A percentile compares a stretch with the other conserved stretches of the same genome.
Evolutionary conservation across 2,329 filamentous ascomycete species (phyloP).

Genomic region (Oidium heveae): DNA sequence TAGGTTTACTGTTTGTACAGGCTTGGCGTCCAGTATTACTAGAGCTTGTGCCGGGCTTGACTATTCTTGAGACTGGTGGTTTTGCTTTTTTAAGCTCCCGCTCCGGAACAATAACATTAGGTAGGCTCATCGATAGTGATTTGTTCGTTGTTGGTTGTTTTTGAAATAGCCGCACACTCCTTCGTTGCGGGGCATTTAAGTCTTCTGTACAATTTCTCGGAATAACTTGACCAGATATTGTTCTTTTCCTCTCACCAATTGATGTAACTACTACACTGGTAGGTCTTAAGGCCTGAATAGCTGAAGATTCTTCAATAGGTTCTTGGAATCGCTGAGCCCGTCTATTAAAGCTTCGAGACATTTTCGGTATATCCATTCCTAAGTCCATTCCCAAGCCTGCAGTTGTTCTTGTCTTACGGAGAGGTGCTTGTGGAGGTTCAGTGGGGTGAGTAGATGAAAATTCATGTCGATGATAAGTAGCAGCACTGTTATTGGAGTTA

Average conservation of each 20-base stretch:
- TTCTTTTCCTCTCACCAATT: constrained; percentile 54
- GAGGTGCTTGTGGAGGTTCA: constrained; percentile 24
- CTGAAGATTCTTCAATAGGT: constrained; percentile 10
- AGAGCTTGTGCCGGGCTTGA: constrained; percentile 39
- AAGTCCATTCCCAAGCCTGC: constrained; percentile 14
- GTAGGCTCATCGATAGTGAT: constrained; percentile 25
- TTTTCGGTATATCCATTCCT: constrained; percentile 14
- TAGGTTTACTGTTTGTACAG: constrained; percentile 68
- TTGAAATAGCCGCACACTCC: constrained; percentile 44
- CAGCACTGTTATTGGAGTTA: constrained; percentile 15
- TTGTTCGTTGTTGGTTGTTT: constrained; percentile 29
- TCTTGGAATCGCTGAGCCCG: constrained; percentile 12
- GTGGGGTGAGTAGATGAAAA: constrained; percentile 10
- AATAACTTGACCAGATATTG: constrained; percentile 61
- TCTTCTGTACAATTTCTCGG: constrained; percentile 30
- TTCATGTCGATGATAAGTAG: constrained; percentile 11
- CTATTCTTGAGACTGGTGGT: constrained; percentile 38
- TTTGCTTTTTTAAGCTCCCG: constrained; percentile 68
- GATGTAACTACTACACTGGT: constrained; percentile 6
- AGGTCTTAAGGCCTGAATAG: constrained; percentile 7
- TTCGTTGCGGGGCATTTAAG: constrained; percentile 34
- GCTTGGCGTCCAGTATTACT: constrained; percentile 65
- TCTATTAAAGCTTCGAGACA: constrained; percentile 14
- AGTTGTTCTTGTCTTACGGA: constrained; percentile 14
- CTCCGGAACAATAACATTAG: constrained; percentile 31